Base-by-base conservation (phyloP, 495 filamentous ascomycete genomes). In the Hyaloscypha hepaticicola region DNA sequence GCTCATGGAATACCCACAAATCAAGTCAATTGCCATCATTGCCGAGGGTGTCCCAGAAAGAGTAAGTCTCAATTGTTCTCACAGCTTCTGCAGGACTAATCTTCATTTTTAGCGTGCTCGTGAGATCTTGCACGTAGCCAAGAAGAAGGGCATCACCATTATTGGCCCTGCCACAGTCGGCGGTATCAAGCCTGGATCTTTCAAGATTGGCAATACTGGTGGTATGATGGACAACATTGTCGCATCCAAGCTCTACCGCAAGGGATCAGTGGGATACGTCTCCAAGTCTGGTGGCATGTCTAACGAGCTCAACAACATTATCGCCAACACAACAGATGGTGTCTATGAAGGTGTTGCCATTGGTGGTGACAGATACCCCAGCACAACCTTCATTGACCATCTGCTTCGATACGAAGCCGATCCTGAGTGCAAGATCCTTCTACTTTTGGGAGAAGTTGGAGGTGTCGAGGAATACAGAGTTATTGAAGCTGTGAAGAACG, bases 181-280 rank as follows among this genome's bases (percentile, higher is more conserved):
- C 87, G 95, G 95, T 74, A 97, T 99, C 84, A 99, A 99, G 86
- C 95, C 95, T 65, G 96, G 95, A 79, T 88, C 90, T 74, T 99
- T 90, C 87, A 99, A 98, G 87, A 99, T 99, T 68, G 95, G 95
- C 78, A 99, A 99, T 85, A 99, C 95, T 67, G 95, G 95, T 86
- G 95, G 95, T 79, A 99, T 99, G 95, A 99, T 99, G 95, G 95
- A 99, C 86, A 99, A 99, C 86, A 99, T 99, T 72, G 95, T 99
- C 64, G 93, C 95, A 70, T 98, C 96, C 79, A 99, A 98, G 88
- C 91, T 99, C 58, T 99, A 99, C 88, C 95, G 95, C 79, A 92
- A 91, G 80, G 95, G 95, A 71, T 98, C 96, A 59, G 93, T 99
- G 67, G 95, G 90, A 72, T 99, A 99, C 77, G 95, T 99, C 77